A percentile compares a stretch with the other conserved stretches of the same genome.
phyloP scores from a whole-genome alignment of 257 asterid genomes.

The Misopates orontium region DNA sequence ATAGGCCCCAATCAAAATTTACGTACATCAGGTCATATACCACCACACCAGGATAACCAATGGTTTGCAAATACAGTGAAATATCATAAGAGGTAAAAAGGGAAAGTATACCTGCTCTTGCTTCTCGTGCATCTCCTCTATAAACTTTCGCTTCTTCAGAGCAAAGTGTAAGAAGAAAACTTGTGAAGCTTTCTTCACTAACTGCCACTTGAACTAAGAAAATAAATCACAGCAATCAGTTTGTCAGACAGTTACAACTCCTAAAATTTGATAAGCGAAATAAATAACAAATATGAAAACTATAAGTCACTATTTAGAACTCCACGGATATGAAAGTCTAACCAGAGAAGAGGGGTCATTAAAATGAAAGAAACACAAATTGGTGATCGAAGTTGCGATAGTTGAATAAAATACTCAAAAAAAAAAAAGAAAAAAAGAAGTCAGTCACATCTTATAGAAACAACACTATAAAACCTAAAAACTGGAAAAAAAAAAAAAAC shows the following conservation, averaged over 20 bases:
- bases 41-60: constrained; percentile 9
- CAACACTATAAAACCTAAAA: not conserved
- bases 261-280: constrained; percentile 16
- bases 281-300: not conserved
- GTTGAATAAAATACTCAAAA: too few relatives aligned
- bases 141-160: constrained; percentile 76
- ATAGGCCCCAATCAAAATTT: constrained; percentile 11
- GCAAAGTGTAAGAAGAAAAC: constrained; percentile 80
- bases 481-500: not conserved
- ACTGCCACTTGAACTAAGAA: constrained; percentile 84
- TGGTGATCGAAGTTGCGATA: not conserved
- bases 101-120: constrained; percentile 79
- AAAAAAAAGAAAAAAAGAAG: not conserved
- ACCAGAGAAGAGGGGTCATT: not conserved
- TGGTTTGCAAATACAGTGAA: not conserved
- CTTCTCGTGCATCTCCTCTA: constrained; percentile 93
- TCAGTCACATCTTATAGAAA: too few relatives aligned
- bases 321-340: not conserved
- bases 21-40: not conserved
- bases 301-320: not conserved
- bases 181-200: constrained; percentile 86
- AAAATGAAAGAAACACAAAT: not conserved
- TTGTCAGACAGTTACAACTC: constrained; percentile 13
- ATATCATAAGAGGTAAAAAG: constrained; percentile 7
- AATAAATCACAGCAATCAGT: constrained; percentile 32